Conservation (phyloP, 2,329 filamentous ascomycete genomes). For the Aurifilum marmelostoma region DNA sequence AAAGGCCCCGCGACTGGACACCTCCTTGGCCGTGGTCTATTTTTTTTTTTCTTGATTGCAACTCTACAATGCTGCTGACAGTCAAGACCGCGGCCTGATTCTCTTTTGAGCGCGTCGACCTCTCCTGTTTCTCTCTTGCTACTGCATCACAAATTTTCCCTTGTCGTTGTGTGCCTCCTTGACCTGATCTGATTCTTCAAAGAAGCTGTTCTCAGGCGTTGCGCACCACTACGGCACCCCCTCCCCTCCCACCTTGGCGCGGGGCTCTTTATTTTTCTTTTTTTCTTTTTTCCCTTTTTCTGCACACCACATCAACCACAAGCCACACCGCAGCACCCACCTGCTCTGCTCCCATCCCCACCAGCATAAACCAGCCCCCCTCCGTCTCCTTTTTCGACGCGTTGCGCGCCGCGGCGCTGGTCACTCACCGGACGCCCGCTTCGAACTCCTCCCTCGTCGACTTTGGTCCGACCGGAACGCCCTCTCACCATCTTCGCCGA, state of each 20-base stretch:
- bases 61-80: constrained; percentile 15
- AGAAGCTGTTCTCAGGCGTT: background rate
- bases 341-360: background rate
- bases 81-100: background rate
- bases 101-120: background rate
- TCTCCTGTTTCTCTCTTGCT: background rate
- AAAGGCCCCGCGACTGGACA: constrained; percentile 10
- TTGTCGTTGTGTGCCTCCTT: background rate
- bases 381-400: constrained; percentile 16
- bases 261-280: constrained; percentile 7
- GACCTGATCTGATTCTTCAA: background rate
- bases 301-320: constrained; percentile 21
- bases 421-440: constrained; percentile 6
- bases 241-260: constrained; percentile 12
- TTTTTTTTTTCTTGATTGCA: constrained; percentile 14
- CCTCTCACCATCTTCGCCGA: constrained; percentile 12
- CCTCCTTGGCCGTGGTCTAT: constrained; percentile 9
- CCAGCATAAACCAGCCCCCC: constrained; percentile 7
- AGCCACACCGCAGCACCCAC: constrained; percentile 10
- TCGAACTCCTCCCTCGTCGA: constrained; percentile 20
- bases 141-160: background rate
- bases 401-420: constrained; percentile 30
- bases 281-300: background rate
- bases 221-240: background rate
- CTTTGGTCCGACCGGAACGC: constrained; percentile 22